Base-by-base conservation (phyloP, 148 eudicot species). In the Camellia japonica region DNA sequence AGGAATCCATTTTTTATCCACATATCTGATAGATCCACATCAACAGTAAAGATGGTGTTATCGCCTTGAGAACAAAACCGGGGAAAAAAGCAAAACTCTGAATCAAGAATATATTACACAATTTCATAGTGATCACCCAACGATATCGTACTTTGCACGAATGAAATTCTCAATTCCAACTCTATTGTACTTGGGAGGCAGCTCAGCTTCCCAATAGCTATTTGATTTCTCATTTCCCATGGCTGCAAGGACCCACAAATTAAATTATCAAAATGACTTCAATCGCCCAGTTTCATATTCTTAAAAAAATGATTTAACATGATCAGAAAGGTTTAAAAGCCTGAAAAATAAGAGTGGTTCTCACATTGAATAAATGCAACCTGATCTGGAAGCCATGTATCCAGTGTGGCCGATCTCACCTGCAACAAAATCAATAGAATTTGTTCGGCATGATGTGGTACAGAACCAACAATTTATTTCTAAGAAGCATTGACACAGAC, bases 121-220 rank as follows among this genome's bases (percentile, higher is more conserved):
- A 82, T 44, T 15, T 11, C 19, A 77, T 75, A 76, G 61, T 84
- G 63, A 67, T 81, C 58, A 73, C 62, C 69, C 56, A 75, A 88
- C 18, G 59, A 71, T 71, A 55, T 62, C 95, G 64, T 90, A 96
- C 99, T 96, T 96, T 56, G 99, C 99, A 80, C 98, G 98, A 76
- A 96, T 96, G 84, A 96, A 96, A 88, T 96, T 94, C 85, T 96
- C 99, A 89, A 96, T 90, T 46, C 99, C 99, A 82, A 96, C 99
- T 87, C 99, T 87, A 78, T 96, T 98, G 80, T 96, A 96, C 83
- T 94, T 94, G 70, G 99, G 94, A 51, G 99, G 99, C 71, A 96
- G 87, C 74, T 96, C 98, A 47, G 98, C 98, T 90, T 96, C 99
- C 99, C 99, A 96, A 76, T 91, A 92, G 82, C 89, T 90, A 82